phyloP scores from a whole-genome alignment of 139 green algal genomes.

The Tetraselmis chui region DNA sequence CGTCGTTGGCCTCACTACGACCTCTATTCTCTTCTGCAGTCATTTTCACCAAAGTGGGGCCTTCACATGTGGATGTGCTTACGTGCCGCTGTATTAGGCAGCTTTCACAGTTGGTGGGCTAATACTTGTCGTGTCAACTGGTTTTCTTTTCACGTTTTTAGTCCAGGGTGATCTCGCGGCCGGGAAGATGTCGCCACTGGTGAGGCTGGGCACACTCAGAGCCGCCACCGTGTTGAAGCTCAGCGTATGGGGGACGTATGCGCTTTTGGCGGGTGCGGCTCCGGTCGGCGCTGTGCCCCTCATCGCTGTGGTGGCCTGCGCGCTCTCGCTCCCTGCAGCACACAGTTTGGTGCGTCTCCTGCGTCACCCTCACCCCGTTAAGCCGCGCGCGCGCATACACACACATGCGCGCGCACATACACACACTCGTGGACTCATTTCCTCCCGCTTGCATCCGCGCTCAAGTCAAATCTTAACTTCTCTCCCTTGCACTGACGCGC shows the following conservation, averaged over 20 bases:
- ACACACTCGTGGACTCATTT: too few species aligned
- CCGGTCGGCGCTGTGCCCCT: constrained; percentile 15
- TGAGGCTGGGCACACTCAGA: constrained; percentile 59
- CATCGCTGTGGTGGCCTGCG: constrained; percentile 1
- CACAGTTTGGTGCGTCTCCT: constrained; percentile 15
- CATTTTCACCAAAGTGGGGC: constrained; percentile 85
- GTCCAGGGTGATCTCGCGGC: constrained; percentile 63
- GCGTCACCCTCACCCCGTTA: neutral
- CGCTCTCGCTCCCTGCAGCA: constrained; percentile 29
- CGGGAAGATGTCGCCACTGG: constrained; percentile 81
- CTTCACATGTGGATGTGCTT: too few species aligned
- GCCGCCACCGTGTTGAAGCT: neutral
- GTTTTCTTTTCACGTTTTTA: too few species aligned
- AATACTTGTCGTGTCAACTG: too few species aligned
- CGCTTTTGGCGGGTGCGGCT: neutral
- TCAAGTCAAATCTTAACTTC: too few species aligned
- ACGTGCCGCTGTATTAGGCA: too few species aligned
- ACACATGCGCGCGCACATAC: neutral
- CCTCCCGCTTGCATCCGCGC: too few species aligned
- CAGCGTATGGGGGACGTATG: neutral
- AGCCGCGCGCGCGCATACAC: neutral
- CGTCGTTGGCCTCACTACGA: constrained; percentile 80
- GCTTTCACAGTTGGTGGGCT: too few species aligned
- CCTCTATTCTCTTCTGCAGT: constrained; percentile 85
- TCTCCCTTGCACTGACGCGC: too few species aligned